Evolutionary conservation across 345 rosid species (phyloP).

Genomic region (Syzygium aqueum): DNA sequence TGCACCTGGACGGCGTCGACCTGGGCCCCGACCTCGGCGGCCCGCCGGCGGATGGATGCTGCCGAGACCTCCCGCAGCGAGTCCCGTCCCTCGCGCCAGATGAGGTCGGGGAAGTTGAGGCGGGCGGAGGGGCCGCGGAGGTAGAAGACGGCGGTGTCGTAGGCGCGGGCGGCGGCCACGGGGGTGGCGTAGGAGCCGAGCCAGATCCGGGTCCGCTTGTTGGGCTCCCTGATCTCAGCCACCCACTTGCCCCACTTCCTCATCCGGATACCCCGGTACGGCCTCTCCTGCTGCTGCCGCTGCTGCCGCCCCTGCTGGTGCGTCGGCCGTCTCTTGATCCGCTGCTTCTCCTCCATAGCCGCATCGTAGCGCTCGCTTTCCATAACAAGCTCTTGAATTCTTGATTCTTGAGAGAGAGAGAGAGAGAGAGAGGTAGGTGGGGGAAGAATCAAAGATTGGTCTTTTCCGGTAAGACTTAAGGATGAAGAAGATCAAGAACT

Average conservation of each 20-base stretch:
- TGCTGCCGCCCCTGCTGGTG: neutral
- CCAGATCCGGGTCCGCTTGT: conserved; percentile 41
- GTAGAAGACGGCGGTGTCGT: conserved; percentile 42
- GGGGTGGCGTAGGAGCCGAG: conserved; percentile 40
- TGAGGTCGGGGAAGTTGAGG: conserved; percentile 38
- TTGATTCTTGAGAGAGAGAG: neutral
- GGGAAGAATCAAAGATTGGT: neutral
- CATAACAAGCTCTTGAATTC: neutral
- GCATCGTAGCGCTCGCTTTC: neutral
- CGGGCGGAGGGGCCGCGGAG: conserved; percentile 42
- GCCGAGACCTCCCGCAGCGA: conserved; percentile 16
- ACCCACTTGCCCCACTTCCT: conserved; percentile 57
- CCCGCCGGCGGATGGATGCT: conserved; percentile 28
- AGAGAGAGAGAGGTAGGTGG: neutral
- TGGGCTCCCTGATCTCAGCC: conserved; percentile 43
- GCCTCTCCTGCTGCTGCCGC: conserved; percentile 12
- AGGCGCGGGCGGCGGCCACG: conserved; percentile 40
- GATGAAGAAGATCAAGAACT: neutral
- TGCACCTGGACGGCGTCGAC: conserved; percentile 19
- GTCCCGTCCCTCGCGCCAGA: conserved; percentile 6
- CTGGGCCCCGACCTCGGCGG: conserved; percentile 37
- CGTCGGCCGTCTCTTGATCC: neutral
- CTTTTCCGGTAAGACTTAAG: neutral
- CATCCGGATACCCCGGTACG: conserved; percentile 40
- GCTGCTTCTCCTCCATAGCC: neutral